A percentile compares a stretch with the other conserved stretches of the same genome.
Evolutionary conservation across 768 basidiomycete species (phyloP).

Genomic region (Agaricus blazei): DNA sequence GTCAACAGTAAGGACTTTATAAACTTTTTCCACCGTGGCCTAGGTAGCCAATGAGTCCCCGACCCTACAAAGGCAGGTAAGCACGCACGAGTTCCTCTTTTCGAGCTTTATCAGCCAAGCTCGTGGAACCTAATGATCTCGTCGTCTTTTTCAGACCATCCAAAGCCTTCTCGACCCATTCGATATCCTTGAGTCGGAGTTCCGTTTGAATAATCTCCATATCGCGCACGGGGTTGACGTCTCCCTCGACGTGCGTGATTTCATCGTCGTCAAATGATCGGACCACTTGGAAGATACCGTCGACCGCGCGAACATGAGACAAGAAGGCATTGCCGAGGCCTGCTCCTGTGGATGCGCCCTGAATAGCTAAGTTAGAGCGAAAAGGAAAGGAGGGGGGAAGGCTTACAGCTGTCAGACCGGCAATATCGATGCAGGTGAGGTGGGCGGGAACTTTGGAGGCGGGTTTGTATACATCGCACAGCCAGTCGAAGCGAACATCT

Average conservation of each 20-base stretch:
- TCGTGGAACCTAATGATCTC: slow-evolving; percentile 65
- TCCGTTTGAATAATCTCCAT: slow-evolving; percentile 98
- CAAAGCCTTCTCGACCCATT: slow-evolving; percentile 94
- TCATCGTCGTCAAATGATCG: slow-evolving; percentile 99
- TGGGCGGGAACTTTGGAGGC: slow-evolving; percentile 84
- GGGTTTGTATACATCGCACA: slow-evolving; percentile 88
- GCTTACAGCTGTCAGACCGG: slow-evolving; percentile 88
- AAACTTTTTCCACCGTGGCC: slow-evolving; percentile 84
- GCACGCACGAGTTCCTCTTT: slow-evolving; percentile 87
- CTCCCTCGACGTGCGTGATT: slow-evolving; percentile 98
- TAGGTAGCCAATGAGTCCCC: slow-evolving; percentile 19
- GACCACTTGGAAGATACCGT: slow-evolving; percentile 98
- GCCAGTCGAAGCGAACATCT: slow-evolving; percentile 92
- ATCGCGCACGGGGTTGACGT: slow-evolving; percentile 92
- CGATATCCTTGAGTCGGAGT: slow-evolving; percentile 93
- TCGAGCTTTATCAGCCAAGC: slow-evolving; percentile 89
- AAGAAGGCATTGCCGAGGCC: slow-evolving; percentile 97
- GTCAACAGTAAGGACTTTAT: slow-evolving; percentile 73
- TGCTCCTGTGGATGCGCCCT: slow-evolving; percentile 97
- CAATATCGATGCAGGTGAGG: slow-evolving; percentile 98
- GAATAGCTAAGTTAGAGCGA: not conserved
- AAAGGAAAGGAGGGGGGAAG: not conserved
- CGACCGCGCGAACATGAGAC: slow-evolving; percentile 95
- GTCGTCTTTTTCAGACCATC: slow-evolving; percentile 72
- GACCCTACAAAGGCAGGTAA: not conserved